phyloP scores from a whole-genome alignment of 331 rosid genomes.

The Malus hybrid region DNA sequence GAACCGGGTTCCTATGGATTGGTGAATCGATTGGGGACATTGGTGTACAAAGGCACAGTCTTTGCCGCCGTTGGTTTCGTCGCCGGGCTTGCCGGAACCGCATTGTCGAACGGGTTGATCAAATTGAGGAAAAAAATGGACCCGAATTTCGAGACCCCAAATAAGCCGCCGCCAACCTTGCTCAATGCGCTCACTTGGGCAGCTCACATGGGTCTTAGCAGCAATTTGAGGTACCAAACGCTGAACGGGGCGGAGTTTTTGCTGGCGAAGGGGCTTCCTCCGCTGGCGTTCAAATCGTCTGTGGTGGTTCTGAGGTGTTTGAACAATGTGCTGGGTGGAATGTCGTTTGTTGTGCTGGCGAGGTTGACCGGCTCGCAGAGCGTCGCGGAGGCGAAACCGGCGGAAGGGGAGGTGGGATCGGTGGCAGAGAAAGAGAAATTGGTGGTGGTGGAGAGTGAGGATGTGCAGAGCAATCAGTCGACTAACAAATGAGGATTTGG shows the following conservation, averaged over 20 bases:
- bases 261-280: slow-evolving; percentile 59
- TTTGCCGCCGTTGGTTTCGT: slow-evolving; percentile 80
- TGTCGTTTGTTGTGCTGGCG: slow-evolving; percentile 82
- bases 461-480: slow-evolving; percentile 38
- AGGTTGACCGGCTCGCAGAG: slow-evolving; percentile 80
- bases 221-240: slow-evolving; percentile 84
- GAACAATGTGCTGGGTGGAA: slow-evolving; percentile 85
- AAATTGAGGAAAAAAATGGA: slow-evolving; percentile 83
- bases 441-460: slow-evolving; percentile 36
- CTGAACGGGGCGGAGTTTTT: slow-evolving; percentile 71
- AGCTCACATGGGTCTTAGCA: slow-evolving; percentile 74
- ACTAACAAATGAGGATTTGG: slow-evolving; percentile 41
- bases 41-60: slow-evolving; percentile 65
- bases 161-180: slow-evolving; percentile 80
- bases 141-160: slow-evolving; percentile 80
- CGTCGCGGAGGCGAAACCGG: slow-evolving; percentile 25
- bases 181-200: slow-evolving; percentile 89
- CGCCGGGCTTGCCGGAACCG: slow-evolving; percentile 73
- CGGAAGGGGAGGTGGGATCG: slow-evolving; percentile 16
- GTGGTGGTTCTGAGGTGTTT: slow-evolving; percentile 68
- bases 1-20: slow-evolving; percentile 64
- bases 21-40: slow-evolving; percentile 54
- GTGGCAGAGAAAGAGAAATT: slow-evolving; percentile 41
- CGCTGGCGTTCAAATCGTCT: slow-evolving; percentile 69
- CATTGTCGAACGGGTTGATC: slow-evolving; percentile 70